These are phyloP conservation scores for Steccherinum ochraceum DNA, from an alignment of 768 basidiomycete genomes.

Conservation along the genomic window DNA sequence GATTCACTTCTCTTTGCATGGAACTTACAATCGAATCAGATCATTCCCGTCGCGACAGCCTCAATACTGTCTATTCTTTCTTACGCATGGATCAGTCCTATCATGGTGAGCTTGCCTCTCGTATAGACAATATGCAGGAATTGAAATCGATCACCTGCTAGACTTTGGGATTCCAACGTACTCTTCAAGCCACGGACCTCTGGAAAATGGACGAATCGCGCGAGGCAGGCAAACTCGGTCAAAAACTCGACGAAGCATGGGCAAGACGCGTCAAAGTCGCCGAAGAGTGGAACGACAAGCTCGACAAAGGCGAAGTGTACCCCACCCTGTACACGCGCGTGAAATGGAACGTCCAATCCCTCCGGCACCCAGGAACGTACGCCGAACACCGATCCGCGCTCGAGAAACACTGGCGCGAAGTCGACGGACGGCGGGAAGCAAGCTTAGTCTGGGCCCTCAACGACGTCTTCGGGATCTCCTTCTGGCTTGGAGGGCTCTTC, in stretches of 20 bases:
- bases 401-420: constrained; percentile 39
- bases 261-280: constrained; percentile 40
- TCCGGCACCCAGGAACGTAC: constrained; percentile 10
- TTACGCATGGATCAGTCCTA: constrained; percentile 58
- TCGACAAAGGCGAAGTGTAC: constrained; percentile 37
- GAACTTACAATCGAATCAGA: constrained; percentile 16
- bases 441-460: constrained; percentile 58
- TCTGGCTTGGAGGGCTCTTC: constrained; percentile 59
- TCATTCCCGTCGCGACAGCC: constrained; percentile 54
- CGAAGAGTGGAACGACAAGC: constrained; percentile 46
- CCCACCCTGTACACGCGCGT: constrained; percentile 34
- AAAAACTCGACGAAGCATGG: constrained; percentile 52
- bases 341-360: constrained; percentile 33
- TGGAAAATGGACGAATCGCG: constrained; percentile 56
- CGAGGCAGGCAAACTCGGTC: constrained; percentile 43
- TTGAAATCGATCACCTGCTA: too few species aligned
- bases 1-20: neutral
- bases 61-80: constrained; percentile 55
- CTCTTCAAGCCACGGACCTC: constrained; percentile 68
- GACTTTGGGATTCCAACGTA: constrained; percentile 63
- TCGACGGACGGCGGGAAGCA: constrained; percentile 38
- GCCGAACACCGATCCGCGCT: constrained; percentile 22
- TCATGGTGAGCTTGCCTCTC: constrained; percentile 40
- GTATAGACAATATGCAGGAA: neutral
- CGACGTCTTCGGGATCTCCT: constrained; percentile 48